phyloP scores from a whole-genome alignment of 2,329 filamentous ascomycete species.

The Fusarium luffae region DNA sequence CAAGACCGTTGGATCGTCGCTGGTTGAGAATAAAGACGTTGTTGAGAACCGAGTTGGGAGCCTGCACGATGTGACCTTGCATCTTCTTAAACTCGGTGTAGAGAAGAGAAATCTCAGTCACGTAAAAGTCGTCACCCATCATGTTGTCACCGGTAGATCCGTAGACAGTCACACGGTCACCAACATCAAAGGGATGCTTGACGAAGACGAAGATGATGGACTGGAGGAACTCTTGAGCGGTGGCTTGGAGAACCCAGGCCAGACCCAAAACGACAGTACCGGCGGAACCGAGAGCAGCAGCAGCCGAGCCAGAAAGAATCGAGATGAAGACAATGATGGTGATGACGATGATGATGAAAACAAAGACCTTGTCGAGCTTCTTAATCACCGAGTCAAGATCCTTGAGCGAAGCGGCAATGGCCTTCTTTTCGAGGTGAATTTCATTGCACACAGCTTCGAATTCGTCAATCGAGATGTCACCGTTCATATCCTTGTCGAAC shows the following conservation, averaged over 20 bases:
- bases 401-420: conserved; percentile 93
- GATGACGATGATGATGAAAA: conserved; percentile 86
- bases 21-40: conserved; percentile 95
- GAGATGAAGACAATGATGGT: conserved; percentile 88
- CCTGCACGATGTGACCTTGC: conserved; percentile 95
- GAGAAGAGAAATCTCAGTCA: conserved; percentile 90
- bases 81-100: conserved; percentile 99
- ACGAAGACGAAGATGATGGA: conserved; percentile 96
- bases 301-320: conserved; percentile 89
- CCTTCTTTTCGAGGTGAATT: conserved; percentile 93
- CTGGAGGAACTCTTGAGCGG: conserved; percentile 93
- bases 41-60: conserved; percentile 93
- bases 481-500: conserved; percentile 97
- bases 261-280: conserved; percentile 89
- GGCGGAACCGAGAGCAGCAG: conserved; percentile 87
- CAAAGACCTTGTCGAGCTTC: conserved; percentile 88
- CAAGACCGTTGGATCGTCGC: conserved; percentile 86
- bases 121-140: conserved; percentile 92
- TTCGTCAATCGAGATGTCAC: conserved; percentile 95
- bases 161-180: conserved; percentile 91
- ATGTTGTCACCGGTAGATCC: conserved; percentile 84
- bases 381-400: conserved; percentile 93
- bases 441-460: conserved; percentile 93
- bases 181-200: conserved; percentile 97
- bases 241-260: conserved; percentile 92